Evolutionary conservation across 1,284 basidiomycete genomes (phyloP).

Genomic region (Chalciporus sp.): DNA sequence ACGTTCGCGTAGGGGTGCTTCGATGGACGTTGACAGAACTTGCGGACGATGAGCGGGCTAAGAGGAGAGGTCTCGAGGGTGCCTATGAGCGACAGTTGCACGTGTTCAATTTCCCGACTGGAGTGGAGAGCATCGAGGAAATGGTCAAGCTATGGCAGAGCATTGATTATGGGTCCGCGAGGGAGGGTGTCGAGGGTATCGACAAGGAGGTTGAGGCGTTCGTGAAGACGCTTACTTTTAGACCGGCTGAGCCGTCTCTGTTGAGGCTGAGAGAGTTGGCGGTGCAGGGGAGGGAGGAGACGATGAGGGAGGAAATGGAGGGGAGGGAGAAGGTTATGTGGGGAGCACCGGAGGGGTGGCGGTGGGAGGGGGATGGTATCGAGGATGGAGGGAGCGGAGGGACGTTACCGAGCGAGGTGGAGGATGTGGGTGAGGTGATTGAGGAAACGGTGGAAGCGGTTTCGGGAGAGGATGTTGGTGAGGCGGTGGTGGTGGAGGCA

Average conservation of each 20-base stretch:
- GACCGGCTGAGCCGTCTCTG: constrained; percentile 15
- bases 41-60: constrained; percentile 31
- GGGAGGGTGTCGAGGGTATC: no score
- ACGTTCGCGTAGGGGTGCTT: constrained; percentile 49
- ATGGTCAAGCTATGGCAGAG: constrained; percentile 51
- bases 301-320: constrained; percentile 26
- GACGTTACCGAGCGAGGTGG: not conserved
- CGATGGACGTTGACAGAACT: constrained; percentile 51
- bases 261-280: constrained; percentile 24
- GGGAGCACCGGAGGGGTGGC: constrained; percentile 16
- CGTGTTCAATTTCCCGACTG: constrained; percentile 50
- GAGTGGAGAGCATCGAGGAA: constrained; percentile 41
- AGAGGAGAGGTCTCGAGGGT: constrained; percentile 36
- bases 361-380: not conserved
- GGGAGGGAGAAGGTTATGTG: constrained; percentile 30
- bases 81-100: constrained; percentile 45
- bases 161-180: constrained; percentile 42
- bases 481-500: not conserved
- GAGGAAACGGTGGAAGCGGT: not conserved
- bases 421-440: not conserved
- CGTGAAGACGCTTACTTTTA: constrained; percentile 15
- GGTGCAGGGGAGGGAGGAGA: constrained; percentile 30
- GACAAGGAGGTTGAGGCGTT: no score
- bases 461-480: not conserved
- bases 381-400: constrained; percentile 3